Percentiles rank a stretch among this genome's conserved stretches.
These are phyloP conservation scores for Suillus alpinus DNA, from an alignment of 768 basidiomycete genomes.

Conservation along the genomic window DNA sequence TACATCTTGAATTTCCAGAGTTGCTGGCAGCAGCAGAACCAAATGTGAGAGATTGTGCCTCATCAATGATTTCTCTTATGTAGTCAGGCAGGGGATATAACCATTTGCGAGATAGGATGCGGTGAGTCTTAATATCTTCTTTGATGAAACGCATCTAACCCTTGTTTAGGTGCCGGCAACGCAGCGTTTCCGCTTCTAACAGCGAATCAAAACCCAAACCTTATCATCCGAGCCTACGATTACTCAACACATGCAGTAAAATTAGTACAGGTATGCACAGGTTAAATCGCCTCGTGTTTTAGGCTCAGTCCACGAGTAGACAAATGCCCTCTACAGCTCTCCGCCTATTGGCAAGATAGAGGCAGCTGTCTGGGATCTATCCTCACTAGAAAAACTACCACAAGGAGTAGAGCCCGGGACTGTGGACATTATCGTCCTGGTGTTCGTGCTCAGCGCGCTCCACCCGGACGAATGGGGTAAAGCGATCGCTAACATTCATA, in stretches of 20 bases:
- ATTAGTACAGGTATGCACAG: conserved; percentile 71
- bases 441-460: conserved; percentile 91
- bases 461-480: conserved; percentile 90
- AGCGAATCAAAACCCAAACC: conserved; percentile 77
- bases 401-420: conserved; percentile 57
- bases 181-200: conserved; percentile 85
- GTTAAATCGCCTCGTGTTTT: neutral
- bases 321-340: conserved; percentile 64
- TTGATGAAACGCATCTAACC: conserved; percentile 5
- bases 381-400: conserved; percentile 60
- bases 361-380: conserved; percentile 90
- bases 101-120: conserved; percentile 88
- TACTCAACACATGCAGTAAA: conserved; percentile 88
- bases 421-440: conserved; percentile 88
- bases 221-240: conserved; percentile 81
- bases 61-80: neutral
- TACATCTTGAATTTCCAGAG: conserved; percentile 94
- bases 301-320: conserved; percentile 36
- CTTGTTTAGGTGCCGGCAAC: conserved; percentile 80
- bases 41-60: conserved; percentile 43
- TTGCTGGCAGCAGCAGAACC: conserved; percentile 66
- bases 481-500: conserved; percentile 78
- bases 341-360: conserved; percentile 70
- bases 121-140: conserved; percentile 43
- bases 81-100: conserved; percentile 69